Conservation (phyloP, 805 yeast genomes). For the Trichomonascus vanleenenianus region DNA sequence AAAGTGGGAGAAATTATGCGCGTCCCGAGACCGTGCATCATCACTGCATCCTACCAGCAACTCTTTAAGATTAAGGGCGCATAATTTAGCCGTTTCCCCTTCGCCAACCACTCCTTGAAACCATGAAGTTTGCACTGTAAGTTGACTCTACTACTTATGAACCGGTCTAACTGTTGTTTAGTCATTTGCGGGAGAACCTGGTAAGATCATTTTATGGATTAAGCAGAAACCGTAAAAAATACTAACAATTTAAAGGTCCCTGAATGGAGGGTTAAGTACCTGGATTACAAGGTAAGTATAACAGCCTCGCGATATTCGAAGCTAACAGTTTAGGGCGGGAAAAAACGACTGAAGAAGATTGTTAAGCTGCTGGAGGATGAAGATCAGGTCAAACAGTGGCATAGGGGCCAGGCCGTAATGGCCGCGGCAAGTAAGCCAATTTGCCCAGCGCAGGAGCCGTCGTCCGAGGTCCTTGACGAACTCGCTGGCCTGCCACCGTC, state of each 20-base stretch:
- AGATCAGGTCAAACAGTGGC: background rate
- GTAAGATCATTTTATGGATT: constrained; percentile 10
- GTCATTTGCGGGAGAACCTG: constrained; percentile 25
- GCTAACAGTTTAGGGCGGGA: constrained; percentile 33
- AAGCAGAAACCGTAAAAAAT: background rate
- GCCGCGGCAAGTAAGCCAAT: background rate
- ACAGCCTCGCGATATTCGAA: background rate
- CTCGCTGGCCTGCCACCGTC: background rate
- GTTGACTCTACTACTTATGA: constrained; percentile 1
- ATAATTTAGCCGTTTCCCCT: no score
- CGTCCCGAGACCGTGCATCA: no score
- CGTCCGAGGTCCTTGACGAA: no score
- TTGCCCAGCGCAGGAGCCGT: no score
- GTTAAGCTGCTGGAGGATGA: constrained; percentile 8
- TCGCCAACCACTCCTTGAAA: background rate
- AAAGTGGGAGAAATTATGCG: no score
- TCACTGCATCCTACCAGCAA: no score
- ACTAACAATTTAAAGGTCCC: constrained; percentile 27
- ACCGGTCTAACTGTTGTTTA: constrained; percentile 6
- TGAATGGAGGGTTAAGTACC: constrained; percentile 37
- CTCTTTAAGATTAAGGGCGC: no score
- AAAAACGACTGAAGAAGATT: constrained; percentile 42
- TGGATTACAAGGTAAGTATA: constrained; percentile 30
- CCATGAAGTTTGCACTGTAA: constrained; percentile 25
- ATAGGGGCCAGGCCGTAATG: background rate